Evolutionary conservation across 2,329 filamentous ascomycete species (phyloP), one percentile per base, ranked within the genome.

Genomic region (Trichoderma atrobrunneum): DNA sequence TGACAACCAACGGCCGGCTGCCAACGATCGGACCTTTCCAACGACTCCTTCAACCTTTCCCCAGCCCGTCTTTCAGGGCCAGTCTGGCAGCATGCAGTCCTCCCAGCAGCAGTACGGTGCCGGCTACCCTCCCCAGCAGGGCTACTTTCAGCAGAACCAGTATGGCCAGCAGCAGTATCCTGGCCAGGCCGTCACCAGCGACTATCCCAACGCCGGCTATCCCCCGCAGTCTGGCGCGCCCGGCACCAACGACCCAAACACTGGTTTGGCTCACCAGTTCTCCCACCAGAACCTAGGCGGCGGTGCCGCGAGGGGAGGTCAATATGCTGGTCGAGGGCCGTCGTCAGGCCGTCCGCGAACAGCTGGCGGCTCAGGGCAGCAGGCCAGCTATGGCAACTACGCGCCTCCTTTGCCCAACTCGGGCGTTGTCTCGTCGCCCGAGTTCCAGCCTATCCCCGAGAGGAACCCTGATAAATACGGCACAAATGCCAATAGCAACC

Each of bases 11-110:
- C 89, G 90, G 78, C 87, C 90, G 73, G 82, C 88, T 71, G 78
- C 82, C 78, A 87, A 86, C 81, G 91, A 92, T 81, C 87, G 91
- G 80, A 86, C 90, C 76, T 94, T 93, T 86, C 93, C 92, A 76
- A 94, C 95, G 68, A 98, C 95, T 11, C 95, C 95, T 67, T 98
- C 95, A 75, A 97, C 95, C 72, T 98, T 98, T 80, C 95, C 95
- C 14, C 95, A 98, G 84, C 95, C 95, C 73, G 92, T 97, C 80
- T 89, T 88, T 76, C 84, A 86, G 39, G 72, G 68, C 57, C 83
- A 91, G 77, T 62, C 57, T 32, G 64, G 64, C 64, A 70, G 56
- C 16, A 70, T 70, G 67, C 67, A 70, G 18, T 72, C 74, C 48
- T 69, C 78, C 63, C 63, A 71, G 73, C 83, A 86, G 78, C 81